phyloP scores from a whole-genome alignment of 495 filamentous ascomycete genomes.

The Hypoxylon crocopeplum region DNA sequence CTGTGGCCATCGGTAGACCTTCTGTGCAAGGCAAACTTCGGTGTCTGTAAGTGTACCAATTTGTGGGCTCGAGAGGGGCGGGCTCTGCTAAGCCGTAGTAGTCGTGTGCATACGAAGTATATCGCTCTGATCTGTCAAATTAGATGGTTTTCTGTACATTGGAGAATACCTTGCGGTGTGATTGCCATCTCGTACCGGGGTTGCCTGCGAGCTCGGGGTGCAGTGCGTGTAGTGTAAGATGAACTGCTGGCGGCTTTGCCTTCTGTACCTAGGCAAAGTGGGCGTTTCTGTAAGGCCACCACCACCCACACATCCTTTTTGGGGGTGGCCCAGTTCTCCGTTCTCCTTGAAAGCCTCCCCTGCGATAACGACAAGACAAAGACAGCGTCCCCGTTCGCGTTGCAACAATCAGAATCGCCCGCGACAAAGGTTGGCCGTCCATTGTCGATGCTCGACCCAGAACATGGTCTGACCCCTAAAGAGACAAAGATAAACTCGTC shows the following conservation, averaged over 20 bases:
- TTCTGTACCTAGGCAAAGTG: conserved; percentile 18
- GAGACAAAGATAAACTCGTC: conserved; percentile 29
- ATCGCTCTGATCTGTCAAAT: conserved; percentile 30
- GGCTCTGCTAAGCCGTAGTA: conserved; percentile 19
- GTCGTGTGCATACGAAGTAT: conserved; percentile 19
- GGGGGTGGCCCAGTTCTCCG: conserved; percentile 29
- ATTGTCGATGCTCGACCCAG: conserved; percentile 21
- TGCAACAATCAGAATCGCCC: conserved; percentile 15
- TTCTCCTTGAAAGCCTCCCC: conserved; percentile 32
- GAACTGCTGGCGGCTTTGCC: conserved; percentile 22
- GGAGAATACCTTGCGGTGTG: conserved; percentile 37
- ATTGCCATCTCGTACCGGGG: conserved; percentile 34
- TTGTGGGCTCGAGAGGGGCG: conserved; percentile 33
- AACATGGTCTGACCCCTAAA: conserved; percentile 30
- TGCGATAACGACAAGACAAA: conserved; percentile 38
- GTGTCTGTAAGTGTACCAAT: conserved; percentile 36
- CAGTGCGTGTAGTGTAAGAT: conserved; percentile 24
- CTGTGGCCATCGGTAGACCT: conserved; percentile 24
- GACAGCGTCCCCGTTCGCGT: conserved; percentile 31
- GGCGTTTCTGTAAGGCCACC: conserved; percentile 36
- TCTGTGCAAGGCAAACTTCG: conserved; percentile 38
- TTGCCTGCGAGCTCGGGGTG: conserved; percentile 31
- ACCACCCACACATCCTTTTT: conserved; percentile 32
- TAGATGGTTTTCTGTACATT: conserved; percentile 34
- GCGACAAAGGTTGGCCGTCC: conserved; percentile 33